Conservation (phyloP, 352 stramenopile species). For the Plasmopara halstedii region DNA sequence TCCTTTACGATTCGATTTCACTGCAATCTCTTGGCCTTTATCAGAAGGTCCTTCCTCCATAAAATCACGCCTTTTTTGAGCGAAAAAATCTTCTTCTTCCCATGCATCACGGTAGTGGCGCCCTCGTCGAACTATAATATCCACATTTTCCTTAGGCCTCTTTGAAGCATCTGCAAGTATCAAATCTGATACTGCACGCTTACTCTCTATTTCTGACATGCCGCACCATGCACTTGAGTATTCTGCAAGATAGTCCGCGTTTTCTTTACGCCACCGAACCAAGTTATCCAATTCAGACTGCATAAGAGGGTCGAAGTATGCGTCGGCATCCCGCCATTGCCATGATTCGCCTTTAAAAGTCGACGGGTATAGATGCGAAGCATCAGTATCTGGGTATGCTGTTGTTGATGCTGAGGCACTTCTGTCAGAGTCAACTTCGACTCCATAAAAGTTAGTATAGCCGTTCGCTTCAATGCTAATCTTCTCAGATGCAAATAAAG, state of each 20-base stretch:
- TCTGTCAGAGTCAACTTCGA: neutral
- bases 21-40: conserved; percentile 16
- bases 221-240: conserved; percentile 23
- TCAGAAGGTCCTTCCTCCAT: conserved; percentile 13
- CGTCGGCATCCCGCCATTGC: conserved; percentile 53
- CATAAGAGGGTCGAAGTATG: conserved; percentile 46
- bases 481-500: conserved; percentile 14
- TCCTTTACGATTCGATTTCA: conserved; percentile 25
- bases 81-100: conserved; percentile 67
- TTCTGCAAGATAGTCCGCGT: conserved; percentile 43
- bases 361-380: conserved; percentile 35
- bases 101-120: conserved; percentile 70
- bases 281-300: conserved; percentile 55
- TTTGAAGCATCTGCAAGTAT: conserved; percentile 41
- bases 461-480: conserved; percentile 17
- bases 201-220: conserved; percentile 9
- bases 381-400: conserved; percentile 30
- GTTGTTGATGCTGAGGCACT: conserved; percentile 30
- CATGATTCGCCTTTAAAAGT: conserved; percentile 32
- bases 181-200: conserved; percentile 33
- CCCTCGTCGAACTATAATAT: conserved; percentile 34
- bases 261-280: conserved; percentile 37
- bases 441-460: conserved; percentile 4
- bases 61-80: conserved; percentile 24
- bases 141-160: conserved; percentile 14